Percentiles rank a stretch among this genome's conserved stretches.
phyloP scores from a whole-genome alignment of 768 basidiomycete genomes.

The Tulasnella calospora region DNA sequence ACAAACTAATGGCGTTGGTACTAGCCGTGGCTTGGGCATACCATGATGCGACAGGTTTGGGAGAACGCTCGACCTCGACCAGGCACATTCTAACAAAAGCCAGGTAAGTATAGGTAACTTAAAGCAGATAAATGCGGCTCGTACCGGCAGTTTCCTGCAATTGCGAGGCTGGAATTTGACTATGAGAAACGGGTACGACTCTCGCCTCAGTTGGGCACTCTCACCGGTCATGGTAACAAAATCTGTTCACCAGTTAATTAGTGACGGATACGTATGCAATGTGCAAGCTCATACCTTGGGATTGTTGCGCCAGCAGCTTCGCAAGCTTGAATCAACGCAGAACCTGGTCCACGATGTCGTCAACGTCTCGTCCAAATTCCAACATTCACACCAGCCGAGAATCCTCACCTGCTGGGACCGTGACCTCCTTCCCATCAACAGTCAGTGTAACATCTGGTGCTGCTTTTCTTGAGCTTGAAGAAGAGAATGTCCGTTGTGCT shows the following conservation, averaged over 20 bases:
- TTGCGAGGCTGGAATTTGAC: slow-evolving; percentile 63
- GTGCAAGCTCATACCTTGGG: slow-evolving; percentile 53
- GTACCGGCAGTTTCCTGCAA: slow-evolving; percentile 95
- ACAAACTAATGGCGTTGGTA: slow-evolving; percentile 21
- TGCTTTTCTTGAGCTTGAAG: slow-evolving; percentile 59
- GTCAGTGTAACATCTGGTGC: slow-evolving; percentile 81
- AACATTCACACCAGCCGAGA: slow-evolving; percentile 2
- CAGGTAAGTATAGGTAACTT: slow-evolving; percentile 18
- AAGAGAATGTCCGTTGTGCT: slow-evolving; percentile 28
- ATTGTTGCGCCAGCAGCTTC: slow-evolving; percentile 80
- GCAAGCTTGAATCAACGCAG: slow-evolving; percentile 95
- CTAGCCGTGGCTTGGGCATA: slow-evolving; percentile 36
- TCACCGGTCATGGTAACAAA: slow-evolving; percentile 82
- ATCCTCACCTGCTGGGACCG: slow-evolving; percentile 84
- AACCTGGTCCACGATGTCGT: slow-evolving; percentile 46
- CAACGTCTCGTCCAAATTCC: slow-evolving; percentile 1
- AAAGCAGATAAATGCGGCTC: slow-evolving; percentile 34
- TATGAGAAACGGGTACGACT: slow-evolving; percentile 28
- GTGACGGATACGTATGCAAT: slow-evolving; percentile 6
- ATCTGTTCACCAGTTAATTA: slow-evolving; percentile 42
- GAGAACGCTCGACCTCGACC: slow-evolving; percentile 93
- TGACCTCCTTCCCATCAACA: slow-evolving; percentile 95
- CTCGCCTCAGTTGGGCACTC: slow-evolving; percentile 26
- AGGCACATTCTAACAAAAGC: slow-evolving; percentile 79
- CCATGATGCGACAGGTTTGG: slow-evolving; percentile 94